Conservation (phyloP, 305 asterid genomes). For the Fraxinus baroniana region DNA sequence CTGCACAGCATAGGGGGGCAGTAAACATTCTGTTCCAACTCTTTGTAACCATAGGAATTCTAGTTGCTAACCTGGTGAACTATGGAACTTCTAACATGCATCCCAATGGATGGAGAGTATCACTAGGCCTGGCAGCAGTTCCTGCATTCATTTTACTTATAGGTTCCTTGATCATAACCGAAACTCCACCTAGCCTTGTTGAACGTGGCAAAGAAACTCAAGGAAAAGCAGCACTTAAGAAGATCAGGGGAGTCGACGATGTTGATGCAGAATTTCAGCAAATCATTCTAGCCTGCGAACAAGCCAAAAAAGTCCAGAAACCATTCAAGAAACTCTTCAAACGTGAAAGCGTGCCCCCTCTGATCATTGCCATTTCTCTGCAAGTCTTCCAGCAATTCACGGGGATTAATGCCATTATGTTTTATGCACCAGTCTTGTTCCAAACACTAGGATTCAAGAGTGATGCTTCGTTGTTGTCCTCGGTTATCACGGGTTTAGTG, state of each 20-base stretch:
- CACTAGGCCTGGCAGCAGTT: conserved; percentile 52
- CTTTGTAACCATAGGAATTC: conserved; percentile 69
- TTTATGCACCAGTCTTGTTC: conserved; percentile 14
- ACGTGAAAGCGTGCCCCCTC: conserved; percentile 33
- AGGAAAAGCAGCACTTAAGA: conserved; percentile 37
- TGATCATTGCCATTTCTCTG: conserved; percentile 19
- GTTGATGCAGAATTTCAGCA: conserved; percentile 46
- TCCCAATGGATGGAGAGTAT: conserved; percentile 62
- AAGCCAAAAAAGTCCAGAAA: conserved; percentile 31
- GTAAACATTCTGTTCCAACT: conserved; percentile 77
- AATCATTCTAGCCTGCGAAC: conserved; percentile 37
- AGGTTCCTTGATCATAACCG: conserved; percentile 53
- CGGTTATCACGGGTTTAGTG: conserved; percentile 38
- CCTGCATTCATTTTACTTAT: conserved; percentile 41
- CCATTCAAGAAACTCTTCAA: conserved; percentile 41
- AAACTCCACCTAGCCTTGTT: conserved; percentile 59
- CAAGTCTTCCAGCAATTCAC: conserved; percentile 55
- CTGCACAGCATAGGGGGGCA: conserved; percentile 61
- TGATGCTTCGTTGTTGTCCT: conserved; percentile 26
- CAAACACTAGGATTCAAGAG: conserved; percentile 4
- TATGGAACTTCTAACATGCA: conserved; percentile 40
- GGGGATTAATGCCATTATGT: conserved; percentile 55
- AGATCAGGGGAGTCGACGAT: conserved; percentile 45
- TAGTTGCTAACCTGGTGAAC: conserved; percentile 58
- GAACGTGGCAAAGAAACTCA: conserved; percentile 40